phyloP scores from a whole-genome alignment of 2,329 filamentous ascomycete genomes.

The Aaosphaeria arxii region DNA sequence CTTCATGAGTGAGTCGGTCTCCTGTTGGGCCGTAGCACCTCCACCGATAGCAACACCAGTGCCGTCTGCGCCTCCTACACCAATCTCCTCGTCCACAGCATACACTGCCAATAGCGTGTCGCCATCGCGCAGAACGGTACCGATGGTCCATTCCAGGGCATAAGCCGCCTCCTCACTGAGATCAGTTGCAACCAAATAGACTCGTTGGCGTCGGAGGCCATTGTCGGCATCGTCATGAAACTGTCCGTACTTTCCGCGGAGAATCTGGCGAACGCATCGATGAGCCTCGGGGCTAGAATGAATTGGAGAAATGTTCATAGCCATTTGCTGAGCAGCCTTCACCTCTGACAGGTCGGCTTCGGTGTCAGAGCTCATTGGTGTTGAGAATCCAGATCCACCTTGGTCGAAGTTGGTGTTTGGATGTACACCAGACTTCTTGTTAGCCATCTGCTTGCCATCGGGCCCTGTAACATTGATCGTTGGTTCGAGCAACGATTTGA shows the following conservation, averaged over 20 bases:
- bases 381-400: constrained; percentile 56
- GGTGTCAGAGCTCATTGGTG: constrained; percentile 76
- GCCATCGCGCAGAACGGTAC: constrained; percentile 88
- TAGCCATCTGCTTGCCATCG: constrained; percentile 55
- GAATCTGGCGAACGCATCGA: constrained; percentile 82
- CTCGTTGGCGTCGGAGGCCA: constrained; percentile 74
- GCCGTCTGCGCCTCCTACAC: constrained; percentile 48
- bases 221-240: constrained; percentile 77
- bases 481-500: constrained; percentile 66
- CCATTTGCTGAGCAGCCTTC: constrained; percentile 80
- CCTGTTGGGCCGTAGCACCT: constrained; percentile 70
- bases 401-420: constrained; percentile 83
- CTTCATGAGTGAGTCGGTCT: constrained; percentile 70
- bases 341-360: constrained; percentile 84
- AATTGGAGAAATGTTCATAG: constrained; percentile 76
- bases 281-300: constrained; percentile 72
- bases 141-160: constrained; percentile 95
- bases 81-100: constrained; percentile 81
- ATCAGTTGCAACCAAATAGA: constrained; percentile 95
- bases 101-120: constrained; percentile 93
- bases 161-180: constrained; percentile 92
- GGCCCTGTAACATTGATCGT: constrained; percentile 64
- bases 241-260: constrained; percentile 78
- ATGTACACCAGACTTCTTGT: constrained; percentile 63
- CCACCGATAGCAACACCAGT: constrained; percentile 62